Conservation (phyloP, 208 protist genomes). For the Angomonas ambiguus region DNA sequence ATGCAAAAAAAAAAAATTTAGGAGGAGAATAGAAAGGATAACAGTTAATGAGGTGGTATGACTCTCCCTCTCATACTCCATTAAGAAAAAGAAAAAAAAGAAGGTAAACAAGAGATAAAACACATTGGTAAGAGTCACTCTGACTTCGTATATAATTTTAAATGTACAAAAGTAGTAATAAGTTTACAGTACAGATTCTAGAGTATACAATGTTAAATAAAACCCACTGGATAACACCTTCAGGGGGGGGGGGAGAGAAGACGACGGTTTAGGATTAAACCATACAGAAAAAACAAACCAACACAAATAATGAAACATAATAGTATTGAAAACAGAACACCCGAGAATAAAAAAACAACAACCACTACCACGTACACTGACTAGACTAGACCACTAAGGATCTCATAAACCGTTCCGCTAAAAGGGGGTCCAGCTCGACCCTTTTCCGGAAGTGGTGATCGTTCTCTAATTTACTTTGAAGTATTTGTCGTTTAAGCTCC, state of each 20-base stretch:
- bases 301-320: background rate
- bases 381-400: slow-evolving; percentile 52
- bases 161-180: background rate
- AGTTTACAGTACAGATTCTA: no score
- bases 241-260: no score
- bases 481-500: slow-evolving; percentile 35
- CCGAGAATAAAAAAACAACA: no score
- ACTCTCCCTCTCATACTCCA: background rate
- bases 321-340: background rate
- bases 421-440: slow-evolving; percentile 73
- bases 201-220: no score
- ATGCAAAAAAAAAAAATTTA: no score
- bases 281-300: slow-evolving; percentile 3
- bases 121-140: no score
- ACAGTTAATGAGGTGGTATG: background rate
- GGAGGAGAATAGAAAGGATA: background rate
- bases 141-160: background rate
- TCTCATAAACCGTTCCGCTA: slow-evolving; percentile 80
- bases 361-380: no score
- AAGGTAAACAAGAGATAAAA: background rate
- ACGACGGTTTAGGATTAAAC: no score
- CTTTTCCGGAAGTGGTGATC: slow-evolving; percentile 85
- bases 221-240: no score
- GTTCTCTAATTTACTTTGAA: slow-evolving; percentile 55
- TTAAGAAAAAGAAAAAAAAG: background rate